phyloP scores from a whole-genome alignment of 2,329 filamentous ascomycete genomes.

The Colletotrichum tanaceti region DNA sequence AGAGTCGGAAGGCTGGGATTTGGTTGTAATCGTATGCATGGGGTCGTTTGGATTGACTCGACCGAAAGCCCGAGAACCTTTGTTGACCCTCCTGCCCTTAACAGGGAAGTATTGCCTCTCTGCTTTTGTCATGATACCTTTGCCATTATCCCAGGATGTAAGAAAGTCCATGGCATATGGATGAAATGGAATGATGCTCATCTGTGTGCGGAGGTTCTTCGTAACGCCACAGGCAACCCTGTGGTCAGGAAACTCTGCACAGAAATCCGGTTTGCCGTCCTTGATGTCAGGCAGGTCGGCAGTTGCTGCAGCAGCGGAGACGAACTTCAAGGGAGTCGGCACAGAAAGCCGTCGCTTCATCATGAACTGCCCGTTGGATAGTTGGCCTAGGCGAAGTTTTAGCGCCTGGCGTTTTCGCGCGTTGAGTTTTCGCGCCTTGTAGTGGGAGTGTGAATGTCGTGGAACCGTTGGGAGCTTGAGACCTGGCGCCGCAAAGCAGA shows the following conservation, averaged over 20 bases:
- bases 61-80: slow-evolving; percentile 58
- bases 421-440: slow-evolving; percentile 46
- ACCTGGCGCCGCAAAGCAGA: slow-evolving; percentile 77
- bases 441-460: slow-evolving; percentile 71
- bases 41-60: slow-evolving; percentile 64
- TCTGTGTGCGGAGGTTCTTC: slow-evolving; percentile 54
- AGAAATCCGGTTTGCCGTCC: slow-evolving; percentile 71
- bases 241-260: slow-evolving; percentile 76
- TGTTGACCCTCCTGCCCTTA: slow-evolving; percentile 23
- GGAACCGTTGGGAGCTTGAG: slow-evolving; percentile 67
- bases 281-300: slow-evolving; percentile 71
- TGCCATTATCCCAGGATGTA: slow-evolving; percentile 56
- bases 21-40: slow-evolving; percentile 73
- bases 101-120: slow-evolving; percentile 57
- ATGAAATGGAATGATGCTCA: slow-evolving; percentile 68
- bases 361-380: slow-evolving; percentile 70
- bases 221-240: slow-evolving; percentile 60
- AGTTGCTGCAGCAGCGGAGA: slow-evolving; percentile 65
- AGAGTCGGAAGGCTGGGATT: slow-evolving; percentile 61
- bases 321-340: slow-evolving; percentile 70
- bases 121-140: slow-evolving; percentile 51
- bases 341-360: slow-evolving; percentile 59
- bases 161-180: slow-evolving; percentile 67
- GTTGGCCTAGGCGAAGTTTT: too few relatives aligned
- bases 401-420: too few relatives aligned